These are phyloP conservation scores for Juglanconis juglandina DNA, from an alignment of 2,329 filamentous ascomycete species.

Conservation along the genomic window DNA sequence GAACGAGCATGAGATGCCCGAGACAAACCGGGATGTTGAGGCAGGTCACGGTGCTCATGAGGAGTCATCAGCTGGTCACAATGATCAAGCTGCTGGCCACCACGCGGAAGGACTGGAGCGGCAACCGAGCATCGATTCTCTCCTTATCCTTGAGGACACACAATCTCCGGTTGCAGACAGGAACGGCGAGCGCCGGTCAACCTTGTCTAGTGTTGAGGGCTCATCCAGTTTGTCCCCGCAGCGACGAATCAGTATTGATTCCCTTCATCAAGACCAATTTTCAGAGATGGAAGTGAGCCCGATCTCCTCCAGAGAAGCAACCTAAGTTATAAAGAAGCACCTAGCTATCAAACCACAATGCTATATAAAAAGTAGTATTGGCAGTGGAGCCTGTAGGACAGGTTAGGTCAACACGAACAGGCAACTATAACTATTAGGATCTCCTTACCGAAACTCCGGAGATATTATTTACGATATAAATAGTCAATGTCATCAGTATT, in stretches of 20 bases:
- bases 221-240: background rate
- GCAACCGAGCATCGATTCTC: slow-evolving; percentile 2
- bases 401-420: too few relatives aligned
- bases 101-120: background rate
- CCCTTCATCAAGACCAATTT: background rate
- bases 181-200: background rate
- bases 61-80: background rate
- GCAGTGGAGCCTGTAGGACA: too few relatives aligned
- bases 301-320: background rate
- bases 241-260: background rate
- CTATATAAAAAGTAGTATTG: too few relatives aligned
- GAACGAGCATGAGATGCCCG: slow-evolving; percentile 1
- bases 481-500: too few relatives aligned
- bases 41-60: background rate
- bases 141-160: background rate
- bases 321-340: background rate
- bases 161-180: background rate
- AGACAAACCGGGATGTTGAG: background rate
- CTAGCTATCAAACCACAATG: too few relatives aligned
- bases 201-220: background rate
- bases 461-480: too few relatives aligned
- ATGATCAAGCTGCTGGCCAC: background rate
- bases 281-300: background rate
- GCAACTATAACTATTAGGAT: too few relatives aligned
- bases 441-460: too few relatives aligned